phyloP scores from a whole-genome alignment of 768 basidiomycete species.

The Coprinellus aureogranulatus region DNA sequence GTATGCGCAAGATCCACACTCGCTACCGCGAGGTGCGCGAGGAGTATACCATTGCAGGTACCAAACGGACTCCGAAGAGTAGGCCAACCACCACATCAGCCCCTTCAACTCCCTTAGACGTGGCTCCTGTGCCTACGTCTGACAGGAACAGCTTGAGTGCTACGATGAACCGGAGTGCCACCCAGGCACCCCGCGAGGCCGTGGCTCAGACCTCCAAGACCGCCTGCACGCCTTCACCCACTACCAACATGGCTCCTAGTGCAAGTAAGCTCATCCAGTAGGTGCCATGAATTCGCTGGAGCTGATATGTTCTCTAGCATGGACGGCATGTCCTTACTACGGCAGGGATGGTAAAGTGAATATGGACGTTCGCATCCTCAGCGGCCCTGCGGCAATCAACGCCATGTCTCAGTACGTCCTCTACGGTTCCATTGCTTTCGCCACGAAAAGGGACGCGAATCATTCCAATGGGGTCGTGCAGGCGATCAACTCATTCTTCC shows the following conservation, averaged over 20 bases:
- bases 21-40: neutral
- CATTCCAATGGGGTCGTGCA: constrained; percentile 35
- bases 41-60: neutral
- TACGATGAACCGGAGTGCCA: neutral
- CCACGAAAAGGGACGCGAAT: constrained; percentile 25
- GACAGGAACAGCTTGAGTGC: neutral
- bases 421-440: constrained; percentile 45
- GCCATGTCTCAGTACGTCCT: constrained; percentile 41
- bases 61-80: neutral
- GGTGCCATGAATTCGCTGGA: constrained; percentile 1
- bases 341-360: constrained; percentile 53
- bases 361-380: constrained; percentile 49
- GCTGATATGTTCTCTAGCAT: constrained; percentile 18
- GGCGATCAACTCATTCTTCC: constrained; percentile 48
- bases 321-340: constrained; percentile 46
- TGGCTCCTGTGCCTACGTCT: neutral
- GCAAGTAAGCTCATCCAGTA: constrained; percentile 40
- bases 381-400: constrained; percentile 40
- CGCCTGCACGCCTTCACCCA: constrained; percentile 48
- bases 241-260: constrained; percentile 44
- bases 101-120: neutral
- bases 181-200: constrained; percentile 29
- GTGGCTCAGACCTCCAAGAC: constrained; percentile 30
- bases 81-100: neutral
- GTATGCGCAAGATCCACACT: neutral